phyloP scores from a whole-genome alignment of 1,139 yeast genomes.

The Entelexis sorbosivorans region DNA sequence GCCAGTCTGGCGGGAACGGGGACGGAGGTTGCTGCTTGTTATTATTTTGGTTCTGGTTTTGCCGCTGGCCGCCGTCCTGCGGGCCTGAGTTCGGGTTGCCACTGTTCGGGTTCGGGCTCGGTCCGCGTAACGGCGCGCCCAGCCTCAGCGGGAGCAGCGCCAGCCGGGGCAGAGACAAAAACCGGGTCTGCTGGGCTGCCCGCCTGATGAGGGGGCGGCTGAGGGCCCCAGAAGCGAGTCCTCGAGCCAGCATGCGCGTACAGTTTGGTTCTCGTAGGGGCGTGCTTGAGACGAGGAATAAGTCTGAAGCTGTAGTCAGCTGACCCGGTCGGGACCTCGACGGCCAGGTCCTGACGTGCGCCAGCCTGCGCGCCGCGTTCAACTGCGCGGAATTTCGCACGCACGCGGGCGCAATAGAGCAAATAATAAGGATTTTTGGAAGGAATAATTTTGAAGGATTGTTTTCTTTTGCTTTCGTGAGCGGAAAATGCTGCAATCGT shows the following conservation, averaged over 20 bases:
- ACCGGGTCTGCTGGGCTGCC: neutral
- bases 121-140: neutral
- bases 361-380: too few species aligned
- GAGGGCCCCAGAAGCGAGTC: constrained; percentile 6
- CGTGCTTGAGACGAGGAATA: neutral
- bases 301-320: neutral
- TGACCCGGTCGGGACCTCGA: neutral
- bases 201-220: neutral
- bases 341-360: neutral
- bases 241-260: constrained; percentile 7
- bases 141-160: constrained; percentile 2
- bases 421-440: too few species aligned
- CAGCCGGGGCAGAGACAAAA: neutral
- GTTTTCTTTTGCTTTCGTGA: too few species aligned
- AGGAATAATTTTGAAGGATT: too few species aligned
- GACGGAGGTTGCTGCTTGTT: neutral
- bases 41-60: neutral
- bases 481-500: too few species aligned
- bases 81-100: neutral
- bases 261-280: neutral
- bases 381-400: too few species aligned
- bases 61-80: neutral
- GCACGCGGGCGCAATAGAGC: too few species aligned
- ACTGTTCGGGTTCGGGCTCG: neutral
- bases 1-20: constrained; percentile 18